Base-by-base conservation (phyloP, 192 early-diverging fungal species). In the Haplosporangium gracile region DNA sequence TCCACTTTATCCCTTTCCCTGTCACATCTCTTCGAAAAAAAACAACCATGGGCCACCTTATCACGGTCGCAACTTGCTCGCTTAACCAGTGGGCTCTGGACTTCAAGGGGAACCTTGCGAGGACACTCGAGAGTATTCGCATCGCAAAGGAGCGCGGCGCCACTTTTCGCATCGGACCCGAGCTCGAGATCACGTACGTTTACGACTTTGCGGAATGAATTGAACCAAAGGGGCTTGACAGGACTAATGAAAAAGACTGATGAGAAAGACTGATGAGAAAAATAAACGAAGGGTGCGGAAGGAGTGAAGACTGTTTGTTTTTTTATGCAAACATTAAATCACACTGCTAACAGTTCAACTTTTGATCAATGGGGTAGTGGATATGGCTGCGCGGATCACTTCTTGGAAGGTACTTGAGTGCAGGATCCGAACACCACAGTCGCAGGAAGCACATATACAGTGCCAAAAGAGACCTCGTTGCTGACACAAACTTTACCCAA, bases 311-410 rank as follows among this genome's bases (percentile, higher is more conserved):
- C 13, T 24, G n/a, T 26, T 20, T 10, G 32, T 78, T 38, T 13
- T 40, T 49, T 69, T 26, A 13, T 45, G 43, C 11, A 15, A 45
- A 9, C 24, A 22, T 20, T 20, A 24, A 55, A 20, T 24, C 53
- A 0, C 24, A 55, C 24, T 26, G 24, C 57, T 60, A 60, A 60
- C 57, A 9, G 9, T 11, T n/a, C 57, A 11, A 51, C 49, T 51
- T 9, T 26, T 32, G 26, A 4, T 32, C 11, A 26, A 65, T 15
- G 16, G 32, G 40, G 79, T 76, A 95, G 94, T 7, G 99, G 99
- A 36, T 99, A 99, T 86, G 98, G 98, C 18, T 99, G 99, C 92
- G 95, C 96, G 75, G 99, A 99, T 88, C 99, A 99, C 76, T 99
- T 99, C 87, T 89, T 97, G 43, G 99, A 99, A 93, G 91, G 95